A percentile compares a stretch with the other conserved stretches of the same genome.
Evolutionary conservation across 768 basidiomycete genomes (phyloP).

Genomic region (Mycena maculata): DNA sequence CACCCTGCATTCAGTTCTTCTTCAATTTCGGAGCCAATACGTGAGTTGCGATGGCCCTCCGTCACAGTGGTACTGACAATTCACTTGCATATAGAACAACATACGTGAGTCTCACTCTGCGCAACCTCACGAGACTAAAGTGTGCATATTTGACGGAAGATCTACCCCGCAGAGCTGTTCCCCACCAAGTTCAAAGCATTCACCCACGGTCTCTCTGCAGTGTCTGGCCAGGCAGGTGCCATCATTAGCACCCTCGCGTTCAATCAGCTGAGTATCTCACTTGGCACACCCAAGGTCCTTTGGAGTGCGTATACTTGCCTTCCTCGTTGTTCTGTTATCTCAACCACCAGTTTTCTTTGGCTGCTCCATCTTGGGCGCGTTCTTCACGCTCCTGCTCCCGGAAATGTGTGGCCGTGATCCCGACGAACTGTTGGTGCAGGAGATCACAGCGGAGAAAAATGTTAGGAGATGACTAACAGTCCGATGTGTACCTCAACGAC

Average conservation of each 20-base stretch:
- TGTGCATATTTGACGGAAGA: constrained; percentile 46
- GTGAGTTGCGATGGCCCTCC: constrained; percentile 47
- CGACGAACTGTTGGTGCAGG: constrained; percentile 52
- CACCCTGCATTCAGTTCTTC: constrained; percentile 63
- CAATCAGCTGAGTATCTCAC: constrained; percentile 58
- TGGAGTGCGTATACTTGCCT: constrained; percentile 62
- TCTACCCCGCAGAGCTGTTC: constrained; percentile 84
- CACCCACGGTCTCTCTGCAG: constrained; percentile 82
- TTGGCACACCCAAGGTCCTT: constrained; percentile 65
- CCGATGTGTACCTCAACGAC: too few species aligned
- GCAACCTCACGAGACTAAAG: background rate
- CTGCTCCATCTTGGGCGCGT: constrained; percentile 61
- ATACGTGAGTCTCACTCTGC: constrained; percentile 50
- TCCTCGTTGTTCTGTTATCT: background rate
- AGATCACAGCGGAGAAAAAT: constrained; percentile 15
- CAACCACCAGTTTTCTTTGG: constrained; percentile 60
- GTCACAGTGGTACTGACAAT: background rate
- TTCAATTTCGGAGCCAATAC: constrained; percentile 86
- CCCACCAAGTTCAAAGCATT: constrained; percentile 80
- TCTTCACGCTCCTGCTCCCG: constrained; percentile 58
- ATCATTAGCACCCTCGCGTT: constrained; percentile 72
- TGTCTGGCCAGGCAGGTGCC: constrained; percentile 70
- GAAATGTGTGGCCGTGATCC: constrained; percentile 65
- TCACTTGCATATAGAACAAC: constrained; percentile 54
- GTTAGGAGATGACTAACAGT: too few species aligned